Evolutionary conservation across 176 grass and related monocot species (phyloP).

Genomic region (Bothriochloa decipiens): DNA sequence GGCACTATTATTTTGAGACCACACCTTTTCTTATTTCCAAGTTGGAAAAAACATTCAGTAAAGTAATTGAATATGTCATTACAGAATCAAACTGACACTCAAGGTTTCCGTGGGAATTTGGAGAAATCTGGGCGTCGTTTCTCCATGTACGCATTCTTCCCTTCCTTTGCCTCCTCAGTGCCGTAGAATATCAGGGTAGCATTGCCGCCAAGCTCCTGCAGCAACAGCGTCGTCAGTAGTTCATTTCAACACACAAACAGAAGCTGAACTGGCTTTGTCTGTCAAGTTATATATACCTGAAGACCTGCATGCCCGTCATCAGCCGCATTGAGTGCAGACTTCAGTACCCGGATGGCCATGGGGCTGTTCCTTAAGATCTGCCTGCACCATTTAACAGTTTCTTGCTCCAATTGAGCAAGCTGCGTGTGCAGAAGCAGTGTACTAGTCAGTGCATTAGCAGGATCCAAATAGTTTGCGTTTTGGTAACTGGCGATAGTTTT

Average conservation of each 20-base stretch:
- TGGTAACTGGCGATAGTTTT: not conserved
- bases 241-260: not conserved
- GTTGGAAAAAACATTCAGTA: not conserved
- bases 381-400: constrained; percentile 91
- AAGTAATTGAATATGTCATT: not conserved
- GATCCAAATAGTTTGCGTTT: constrained; percentile 5
- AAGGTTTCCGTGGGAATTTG: constrained; percentile 84
- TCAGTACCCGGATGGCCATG: constrained; percentile 82
- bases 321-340: constrained; percentile 84
- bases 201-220: constrained; percentile 85
- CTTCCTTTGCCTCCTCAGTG: constrained; percentile 85
- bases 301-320: constrained; percentile 93
- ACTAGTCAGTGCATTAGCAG: not conserved
- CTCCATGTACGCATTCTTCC: constrained; percentile 80
- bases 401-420: constrained; percentile 76
- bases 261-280: not conserved
- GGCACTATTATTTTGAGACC: not conserved
- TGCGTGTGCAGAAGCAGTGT: constrained; percentile 33
- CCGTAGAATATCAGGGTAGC: constrained; percentile 92
- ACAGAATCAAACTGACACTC: constrained; percentile 18
- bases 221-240: not conserved
- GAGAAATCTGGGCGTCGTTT: constrained; percentile 80
- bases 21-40: not conserved
- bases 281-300: constrained; percentile 61
- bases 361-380: constrained; percentile 86